Conservation (phyloP, 2,329 filamentous ascomycete genomes). For the Pseudogymnoascus pannorum region DNA sequence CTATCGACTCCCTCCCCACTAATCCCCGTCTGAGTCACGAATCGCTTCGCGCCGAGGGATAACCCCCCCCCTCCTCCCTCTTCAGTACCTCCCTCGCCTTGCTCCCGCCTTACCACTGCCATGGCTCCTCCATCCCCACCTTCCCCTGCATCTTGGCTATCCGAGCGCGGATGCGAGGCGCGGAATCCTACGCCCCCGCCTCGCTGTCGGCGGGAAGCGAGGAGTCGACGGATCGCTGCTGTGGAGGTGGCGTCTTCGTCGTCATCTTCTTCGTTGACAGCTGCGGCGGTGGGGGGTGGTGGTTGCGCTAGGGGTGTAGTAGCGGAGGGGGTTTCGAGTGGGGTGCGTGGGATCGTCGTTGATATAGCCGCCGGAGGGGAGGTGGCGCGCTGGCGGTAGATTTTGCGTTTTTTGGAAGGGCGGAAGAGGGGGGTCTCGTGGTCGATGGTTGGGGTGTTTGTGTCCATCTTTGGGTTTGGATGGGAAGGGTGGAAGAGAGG, state of each 20-base stretch:
- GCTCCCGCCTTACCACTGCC: neutral
- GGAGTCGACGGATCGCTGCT: slow-evolving; percentile 43
- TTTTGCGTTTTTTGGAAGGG: slow-evolving; percentile 51
- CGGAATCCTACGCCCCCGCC: slow-evolving; percentile 52
- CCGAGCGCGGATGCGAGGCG: neutral
- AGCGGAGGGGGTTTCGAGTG: slow-evolving; percentile 11
- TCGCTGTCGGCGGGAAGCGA: slow-evolving; percentile 44
- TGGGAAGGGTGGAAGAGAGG: neutral
- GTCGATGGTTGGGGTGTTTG: neutral
- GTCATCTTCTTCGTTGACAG: slow-evolving; percentile 21
- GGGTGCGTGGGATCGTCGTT: slow-evolving; percentile 11
- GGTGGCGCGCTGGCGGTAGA: slow-evolving; percentile 44
- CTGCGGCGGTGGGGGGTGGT: slow-evolving; percentile 13
- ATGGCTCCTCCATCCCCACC: slow-evolving; percentile 18
- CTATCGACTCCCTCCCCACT: slow-evolving; percentile 58
- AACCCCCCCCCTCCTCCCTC: slow-evolving; percentile 5
- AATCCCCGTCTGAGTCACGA: slow-evolving; percentile 65
- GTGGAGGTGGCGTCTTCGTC: slow-evolving; percentile 39
- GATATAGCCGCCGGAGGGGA: slow-evolving; percentile 28
- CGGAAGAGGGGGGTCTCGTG: slow-evolving; percentile 44
- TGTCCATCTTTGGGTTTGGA: neutral
- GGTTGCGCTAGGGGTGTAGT: slow-evolving; percentile 18
- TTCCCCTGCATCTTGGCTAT: slow-evolving; percentile 20
- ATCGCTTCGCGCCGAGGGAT: slow-evolving; percentile 40
- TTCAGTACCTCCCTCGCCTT: neutral